A percentile compares a stretch with the other conserved stretches of the same genome.
These are phyloP conservation scores for Monosporascus sp. DNA, from an alignment of 2,329 filamentous ascomycete species.

Conservation along the genomic window DNA sequence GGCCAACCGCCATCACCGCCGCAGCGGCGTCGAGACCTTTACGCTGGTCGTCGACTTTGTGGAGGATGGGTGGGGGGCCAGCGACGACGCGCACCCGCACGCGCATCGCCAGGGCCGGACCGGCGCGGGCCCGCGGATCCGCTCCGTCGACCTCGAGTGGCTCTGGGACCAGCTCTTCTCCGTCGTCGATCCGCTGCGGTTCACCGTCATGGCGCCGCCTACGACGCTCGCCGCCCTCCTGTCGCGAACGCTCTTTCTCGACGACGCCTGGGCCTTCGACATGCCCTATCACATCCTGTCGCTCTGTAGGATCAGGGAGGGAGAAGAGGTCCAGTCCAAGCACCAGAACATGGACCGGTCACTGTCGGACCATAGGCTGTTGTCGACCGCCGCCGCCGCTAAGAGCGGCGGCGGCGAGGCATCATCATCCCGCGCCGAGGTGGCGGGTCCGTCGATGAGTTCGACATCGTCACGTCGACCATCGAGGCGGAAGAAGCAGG, in stretches of 20 bases:
- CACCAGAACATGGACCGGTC: not conserved
- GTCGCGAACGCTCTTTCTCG: slow-evolving; percentile 49
- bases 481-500: not conserved
- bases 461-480: too few species aligned
- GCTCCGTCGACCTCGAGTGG: slow-evolving; percentile 29
- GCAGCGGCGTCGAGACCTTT: slow-evolving; percentile 36
- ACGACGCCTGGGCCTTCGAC: slow-evolving; percentile 59
- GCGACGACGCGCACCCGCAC: slow-evolving; percentile 2
- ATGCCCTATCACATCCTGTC: slow-evolving; percentile 58
- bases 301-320: slow-evolving; percentile 28
- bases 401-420: not conserved
- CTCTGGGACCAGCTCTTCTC: slow-evolving; percentile 54
- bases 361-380: slow-evolving; percentile 2
- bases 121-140: slow-evolving; percentile 25
- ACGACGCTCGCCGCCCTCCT: slow-evolving; percentile 57
- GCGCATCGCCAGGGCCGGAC: slow-evolving; percentile 10
- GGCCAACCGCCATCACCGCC: not conserved
- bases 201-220: slow-evolving; percentile 58
- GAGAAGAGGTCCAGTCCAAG: not conserved
- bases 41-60: slow-evolving; percentile 34
- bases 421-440: not conserved
- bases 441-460: not conserved
- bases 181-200: slow-evolving; percentile 44
- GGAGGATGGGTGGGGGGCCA: slow-evolving; percentile 18
- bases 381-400: not conserved